A percentile compares a stretch with the other conserved stretches of the same genome.
Evolutionary conservation across 371 early-diverging fungal genomes (phyloP).

Genomic region (Lichtheimia corymbifera): DNA sequence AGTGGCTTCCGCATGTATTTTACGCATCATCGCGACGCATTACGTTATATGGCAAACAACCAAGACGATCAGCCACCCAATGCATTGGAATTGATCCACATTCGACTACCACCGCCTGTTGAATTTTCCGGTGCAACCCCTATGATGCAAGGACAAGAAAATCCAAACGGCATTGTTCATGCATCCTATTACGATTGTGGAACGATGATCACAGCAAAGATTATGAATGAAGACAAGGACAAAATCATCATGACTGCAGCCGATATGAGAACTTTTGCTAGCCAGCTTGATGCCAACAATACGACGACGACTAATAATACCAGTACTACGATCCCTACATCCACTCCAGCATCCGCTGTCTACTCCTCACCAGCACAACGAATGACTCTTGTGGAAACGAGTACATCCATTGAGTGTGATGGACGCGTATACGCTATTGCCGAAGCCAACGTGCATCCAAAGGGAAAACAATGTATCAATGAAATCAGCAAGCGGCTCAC

Average conservation of each 20-base stretch:
- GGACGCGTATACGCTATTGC: conserved; percentile 83
- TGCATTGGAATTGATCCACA: conserved; percentile 68
- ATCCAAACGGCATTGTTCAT: conserved; percentile 42
- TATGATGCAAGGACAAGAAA: conserved; percentile 10
- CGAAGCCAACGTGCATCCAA: conserved; percentile 40
- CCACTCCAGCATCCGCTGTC: background rate
- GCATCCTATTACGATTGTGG: conserved; percentile 65
- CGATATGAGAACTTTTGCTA: conserved; percentile 44
- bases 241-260: conserved; percentile 59
- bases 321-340: background rate
- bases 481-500: conserved; percentile 68
- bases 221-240: conserved; percentile 65
- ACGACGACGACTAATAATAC: background rate
- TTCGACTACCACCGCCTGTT: conserved; percentile 65
- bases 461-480: conserved; percentile 18
- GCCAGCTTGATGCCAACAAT: background rate
- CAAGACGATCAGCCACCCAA: conserved; percentile 30
- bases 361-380: background rate
- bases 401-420: conserved; percentile 47
- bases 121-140: conserved; percentile 7
- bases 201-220: conserved; percentile 64
- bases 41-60: conserved; percentile 8
- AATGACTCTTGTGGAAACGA: conserved; percentile 15
- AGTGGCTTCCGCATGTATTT: conserved; percentile 80
- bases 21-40: conserved; percentile 40